These are phyloP conservation scores for Lactarius tabidus DNA, from an alignment of 768 basidiomycete genomes.

Conservation along the genomic window DNA sequence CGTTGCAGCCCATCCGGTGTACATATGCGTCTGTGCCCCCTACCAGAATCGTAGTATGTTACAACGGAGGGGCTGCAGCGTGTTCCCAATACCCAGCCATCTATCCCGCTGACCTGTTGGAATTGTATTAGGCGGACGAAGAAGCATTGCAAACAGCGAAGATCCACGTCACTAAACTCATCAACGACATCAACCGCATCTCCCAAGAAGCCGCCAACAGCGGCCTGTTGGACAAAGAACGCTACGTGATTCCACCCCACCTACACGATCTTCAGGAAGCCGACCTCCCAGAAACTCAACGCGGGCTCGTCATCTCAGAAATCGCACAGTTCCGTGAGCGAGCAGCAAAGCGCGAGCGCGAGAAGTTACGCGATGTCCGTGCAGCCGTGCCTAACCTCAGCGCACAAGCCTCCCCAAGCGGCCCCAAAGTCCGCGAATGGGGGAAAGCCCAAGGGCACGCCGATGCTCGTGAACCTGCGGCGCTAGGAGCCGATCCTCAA, in stretches of 20 bases:
- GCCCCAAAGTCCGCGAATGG: slow-evolving; percentile 77
- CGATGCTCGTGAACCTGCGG: slow-evolving; percentile 19
- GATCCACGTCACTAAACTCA: slow-evolving; percentile 56
- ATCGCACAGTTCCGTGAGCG: slow-evolving; percentile 96
- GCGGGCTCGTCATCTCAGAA: slow-evolving; percentile 91
- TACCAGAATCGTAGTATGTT: neutral
- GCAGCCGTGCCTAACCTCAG: slow-evolving; percentile 49
- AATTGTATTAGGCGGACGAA: slow-evolving; percentile 60
- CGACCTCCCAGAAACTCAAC: slow-evolving; percentile 90
- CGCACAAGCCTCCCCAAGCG: slow-evolving; percentile 41
- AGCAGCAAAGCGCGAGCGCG: slow-evolving; percentile 85
- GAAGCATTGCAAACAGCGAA: slow-evolving; percentile 58
- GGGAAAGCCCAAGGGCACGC: slow-evolving; percentile 52
- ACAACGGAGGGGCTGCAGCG: slow-evolving; percentile 4
- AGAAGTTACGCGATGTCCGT: slow-evolving; percentile 78
- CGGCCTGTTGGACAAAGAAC: slow-evolving; percentile 76
- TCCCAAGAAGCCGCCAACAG: slow-evolving; percentile 73
- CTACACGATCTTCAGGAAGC: slow-evolving; percentile 94
- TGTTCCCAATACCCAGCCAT: neutral
- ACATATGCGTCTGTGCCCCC: slow-evolving; percentile 6
- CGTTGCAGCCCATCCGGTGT: slow-evolving; percentile 9
- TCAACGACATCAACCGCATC: slow-evolving; percentile 65
- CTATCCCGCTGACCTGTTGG: slow-evolving; percentile 9
- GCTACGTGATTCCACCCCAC: slow-evolving; percentile 92
- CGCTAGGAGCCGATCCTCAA: slow-evolving; percentile 32